Evolutionary conservation across 352 stramenopile species (phyloP).

Genomic region (Phytopythium boreale): DNA sequence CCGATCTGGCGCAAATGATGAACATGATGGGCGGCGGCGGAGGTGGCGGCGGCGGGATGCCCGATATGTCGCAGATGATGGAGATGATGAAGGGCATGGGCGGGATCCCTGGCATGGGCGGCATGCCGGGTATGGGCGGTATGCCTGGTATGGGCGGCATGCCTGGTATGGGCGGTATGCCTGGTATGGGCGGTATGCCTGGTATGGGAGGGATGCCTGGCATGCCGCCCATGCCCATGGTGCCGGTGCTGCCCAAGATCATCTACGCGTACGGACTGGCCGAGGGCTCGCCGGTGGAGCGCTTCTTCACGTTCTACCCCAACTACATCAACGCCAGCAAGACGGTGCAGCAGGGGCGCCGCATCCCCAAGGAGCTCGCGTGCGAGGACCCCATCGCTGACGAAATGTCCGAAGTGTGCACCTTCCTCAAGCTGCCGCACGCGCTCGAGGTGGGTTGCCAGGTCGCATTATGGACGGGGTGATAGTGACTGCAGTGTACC

Average conservation of each 20-base stretch:
- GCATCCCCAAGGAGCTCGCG: conserved; percentile 57
- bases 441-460: conserved; percentile 53
- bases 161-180: conserved; percentile 39
- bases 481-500: too few relatives aligned
- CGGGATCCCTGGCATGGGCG: conserved; percentile 39
- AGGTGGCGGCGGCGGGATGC: conserved; percentile 43
- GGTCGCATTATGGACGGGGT: background rate
- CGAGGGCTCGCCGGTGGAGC: conserved; percentile 48
- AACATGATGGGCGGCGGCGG: conserved; percentile 44
- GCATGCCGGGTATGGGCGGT: conserved; percentile 19
- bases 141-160: conserved; percentile 50
- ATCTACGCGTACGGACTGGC: conserved; percentile 66
- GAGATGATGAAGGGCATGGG: conserved; percentile 44
- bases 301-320: conserved; percentile 79
- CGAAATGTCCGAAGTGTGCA: conserved; percentile 86
- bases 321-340: conserved; percentile 86
- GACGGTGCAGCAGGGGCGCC: conserved; percentile 77
- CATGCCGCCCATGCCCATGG: conserved; percentile 51
- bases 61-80: conserved; percentile 55
- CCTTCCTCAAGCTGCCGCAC: conserved; percentile 76
- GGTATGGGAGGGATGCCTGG: conserved; percentile 44
- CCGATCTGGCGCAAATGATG: conserved; percentile 44
- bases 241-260: conserved; percentile 55
- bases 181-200: conserved; percentile 25
- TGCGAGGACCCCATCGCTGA: conserved; percentile 70